Base-by-base conservation (phyloP, 1,284 basidiomycete genomes). In the Malassezia caprae region DNA sequence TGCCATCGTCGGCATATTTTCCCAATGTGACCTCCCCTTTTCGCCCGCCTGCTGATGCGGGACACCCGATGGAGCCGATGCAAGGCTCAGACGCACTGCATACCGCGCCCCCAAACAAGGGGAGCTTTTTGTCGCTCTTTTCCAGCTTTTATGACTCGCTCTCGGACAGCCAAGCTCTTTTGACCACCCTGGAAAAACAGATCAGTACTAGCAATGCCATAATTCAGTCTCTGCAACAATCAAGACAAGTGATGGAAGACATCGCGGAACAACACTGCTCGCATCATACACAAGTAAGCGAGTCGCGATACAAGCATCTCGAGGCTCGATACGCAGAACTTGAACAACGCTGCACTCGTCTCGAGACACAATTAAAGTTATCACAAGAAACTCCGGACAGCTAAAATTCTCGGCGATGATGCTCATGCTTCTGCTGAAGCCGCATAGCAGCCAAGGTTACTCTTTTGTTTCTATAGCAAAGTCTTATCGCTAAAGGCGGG, bases 81-180 rank as follows among this genome's bases (percentile, higher is more conserved):
- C 34, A 65, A 61, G 12, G 66, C 65, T 12, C 65, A 65, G 21
- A 31, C 4, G 34, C 24, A 28, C 53, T 63, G 27, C 64, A 64
- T 19, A 63, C 62, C n/a, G 63, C 67, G 8, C 65, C 69, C 28
- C 45, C 62, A 10, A 51, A 57, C 50, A 68, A 70, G 43, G 48
- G 60, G 11, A 67, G 71, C 40, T 73, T 73, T 46, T 62, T 73
- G 19, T 63, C 63, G 15, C 60, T 73, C 42, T 73, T 73, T 40
- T 65, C 69, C 27, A 62, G 65, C 52, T 73, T 73, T 53, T 73
- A 65, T 56, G 71, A 73, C 45, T 65, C 62, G 35, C 62, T 73
- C 28, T 53, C 60, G 19, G 71, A 73, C 60, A 69, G 66, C 48
- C 64, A 69, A 42, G 69, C 69, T 24, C 61, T 73, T 28, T 69